Base-by-base conservation (phyloP, 345 rosid species). In the Moricandia moricandioides region DNA sequence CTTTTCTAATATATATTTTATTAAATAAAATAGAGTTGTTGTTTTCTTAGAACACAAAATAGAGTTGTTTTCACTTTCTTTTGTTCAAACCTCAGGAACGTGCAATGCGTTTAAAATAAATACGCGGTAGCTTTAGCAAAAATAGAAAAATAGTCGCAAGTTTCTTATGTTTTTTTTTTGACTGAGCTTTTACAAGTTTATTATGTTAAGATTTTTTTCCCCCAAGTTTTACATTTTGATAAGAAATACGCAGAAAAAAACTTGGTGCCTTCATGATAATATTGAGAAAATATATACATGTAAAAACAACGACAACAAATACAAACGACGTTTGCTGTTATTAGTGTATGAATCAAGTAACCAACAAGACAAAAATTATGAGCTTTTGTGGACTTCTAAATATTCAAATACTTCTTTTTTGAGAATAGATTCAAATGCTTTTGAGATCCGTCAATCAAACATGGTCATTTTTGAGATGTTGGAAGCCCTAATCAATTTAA, bases 51-150 rank as follows among this genome's bases (percentile, higher is more conserved):
- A 21, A 69, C n/a, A 27, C 4, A 24, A 37, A 56, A 40, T 34
- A 17, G 14, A 58, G 26, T 16, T 33, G 7, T 33, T 45, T 18
- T 1, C 39, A 7, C 1, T 21, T 1, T 55, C 9, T 57, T 29
- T 39, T 35, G 65, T 18, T 55, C 34, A 13, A 40, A 21, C 24
- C 24, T 21, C 24, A 21, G 24, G 24, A 17, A 16, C 62, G 69
- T 72, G 62, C 49, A 52, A 51, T 52, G 3, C 62, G 54, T 73
- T 37, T 65, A 70, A 52, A 37, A 63, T 1, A 27, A 29, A 14
- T 31, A 74, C 64, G 70, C 77, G 63, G 30, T 54, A 54, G 27
- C 43, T 37, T 69, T 56, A 61, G 27, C 65, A 61, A 34, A 33
- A 45, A 10, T 40, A 40, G 47, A 21, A 21, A 21, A 21, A 21